Evolutionary conservation across 768 basidiomycete genomes (phyloP), one percentile per base, ranked within the genome.

Genomic region (Lactarius evosmus): DNA sequence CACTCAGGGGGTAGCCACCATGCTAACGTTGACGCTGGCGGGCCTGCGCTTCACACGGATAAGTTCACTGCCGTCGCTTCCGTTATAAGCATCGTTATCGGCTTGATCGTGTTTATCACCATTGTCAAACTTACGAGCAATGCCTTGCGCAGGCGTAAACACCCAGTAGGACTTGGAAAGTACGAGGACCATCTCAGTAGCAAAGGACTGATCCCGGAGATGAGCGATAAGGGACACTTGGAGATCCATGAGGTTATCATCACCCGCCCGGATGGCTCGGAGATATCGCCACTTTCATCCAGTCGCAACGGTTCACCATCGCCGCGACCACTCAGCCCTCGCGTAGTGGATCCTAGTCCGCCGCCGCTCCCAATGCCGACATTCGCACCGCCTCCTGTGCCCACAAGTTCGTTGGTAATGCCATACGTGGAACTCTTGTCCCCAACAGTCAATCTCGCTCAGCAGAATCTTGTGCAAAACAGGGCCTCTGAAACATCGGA

Each of bases 371-470:
- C 66, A 4, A 66, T 66, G 52, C 67, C 60, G 49, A 54, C 67
- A 36, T 67, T 68, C n/a, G 60, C 67, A n/a, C 67, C 65, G n/a
- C 66, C 59, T 32, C 41, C 56, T 38, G 17, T 34, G 7, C 65
- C 65, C 17, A 56, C 60, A 9, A 40, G 56, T 33, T 62, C 62
- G 25, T 36, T 66, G 25, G 30, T 41, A 16, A 36, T 65, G 56
- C 58, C 58, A n/a, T 68, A 56, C 44, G 58, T 50, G 52, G 53
- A 68, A 40, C 65, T 68, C 19, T 41, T 68, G 46, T 68, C 67
- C 16, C 67, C 67, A 29, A 68, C 57, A 17, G 60, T n/a, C 29
- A 66, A 68, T 22, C 67, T 68, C 14, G 67, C 50, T 17, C 60
- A 55, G 25, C 67, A 68, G 53, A 68, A 66, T 54, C 49, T 65